These are phyloP conservation scores for Termitomyces sp. DNA, from an alignment of 768 basidiomycete genomes.

Conservation along the genomic window DNA sequence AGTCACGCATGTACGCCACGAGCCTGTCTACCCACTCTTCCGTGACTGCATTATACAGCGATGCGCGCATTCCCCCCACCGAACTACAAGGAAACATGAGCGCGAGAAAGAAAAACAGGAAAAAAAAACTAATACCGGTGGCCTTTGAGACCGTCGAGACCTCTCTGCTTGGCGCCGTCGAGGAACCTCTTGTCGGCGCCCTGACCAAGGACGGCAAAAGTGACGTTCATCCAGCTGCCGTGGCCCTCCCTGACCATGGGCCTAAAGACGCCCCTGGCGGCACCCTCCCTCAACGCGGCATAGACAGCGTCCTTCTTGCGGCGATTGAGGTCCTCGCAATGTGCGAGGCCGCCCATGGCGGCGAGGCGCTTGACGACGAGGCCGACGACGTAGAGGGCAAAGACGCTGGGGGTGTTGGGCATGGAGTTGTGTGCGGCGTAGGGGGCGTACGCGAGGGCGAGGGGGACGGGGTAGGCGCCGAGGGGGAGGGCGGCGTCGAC, in stretches of 20 bases:
- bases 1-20: conserved; percentile 55
- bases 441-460: conserved; percentile 77
- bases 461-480: conserved; percentile 71
- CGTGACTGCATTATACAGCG: conserved; percentile 85
- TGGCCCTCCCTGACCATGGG: conserved; percentile 68
- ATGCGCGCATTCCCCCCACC: conserved; percentile 67
- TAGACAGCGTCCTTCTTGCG: conserved; percentile 80
- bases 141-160: conserved; percentile 86
- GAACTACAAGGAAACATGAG: conserved; percentile 29
- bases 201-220: conserved; percentile 76
- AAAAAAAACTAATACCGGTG: conserved; percentile 61
- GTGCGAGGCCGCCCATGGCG: conserved; percentile 56
- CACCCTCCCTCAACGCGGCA: conserved; percentile 61
- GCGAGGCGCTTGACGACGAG: conserved; percentile 74
- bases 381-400: conserved; percentile 86
- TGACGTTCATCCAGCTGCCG: conserved; percentile 94
- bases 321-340: conserved; percentile 60
- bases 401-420: conserved; percentile 91
- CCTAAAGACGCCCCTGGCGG: conserved; percentile 61
- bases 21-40: conserved; percentile 64
- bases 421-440: conserved; percentile 71
- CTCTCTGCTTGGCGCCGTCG: conserved; percentile 68
- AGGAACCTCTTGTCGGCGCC: conserved; percentile 71
- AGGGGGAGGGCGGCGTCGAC: conserved; percentile 72
- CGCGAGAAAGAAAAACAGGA: background rate